A percentile compares a stretch with the other conserved stretches of the same genome.
Conservation (phyloP, 169 alveolate species). For the Babesia divergens region DNA sequence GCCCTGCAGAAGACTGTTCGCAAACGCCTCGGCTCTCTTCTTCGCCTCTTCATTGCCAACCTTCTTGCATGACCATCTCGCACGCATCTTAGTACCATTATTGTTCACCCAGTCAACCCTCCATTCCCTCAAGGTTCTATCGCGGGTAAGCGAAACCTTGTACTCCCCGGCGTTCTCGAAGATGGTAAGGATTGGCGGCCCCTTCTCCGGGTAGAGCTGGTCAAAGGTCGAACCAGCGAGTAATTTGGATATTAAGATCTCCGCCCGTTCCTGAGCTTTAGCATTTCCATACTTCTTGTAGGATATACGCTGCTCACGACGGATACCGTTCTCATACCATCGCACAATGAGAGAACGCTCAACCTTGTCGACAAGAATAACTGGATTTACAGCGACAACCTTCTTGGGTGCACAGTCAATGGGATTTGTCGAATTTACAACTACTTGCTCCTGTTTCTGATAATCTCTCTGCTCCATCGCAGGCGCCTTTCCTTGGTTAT, state of each 20-base stretch:
- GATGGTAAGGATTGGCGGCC: slow-evolving; percentile 75
- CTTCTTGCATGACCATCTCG: slow-evolving; percentile 80
- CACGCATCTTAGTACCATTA: slow-evolving; percentile 65
- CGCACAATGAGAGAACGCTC: slow-evolving; percentile 76
- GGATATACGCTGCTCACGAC: slow-evolving; percentile 75
- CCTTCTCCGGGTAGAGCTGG: slow-evolving; percentile 78
- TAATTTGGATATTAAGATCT: slow-evolving; percentile 66
- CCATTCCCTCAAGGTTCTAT: slow-evolving; percentile 74
- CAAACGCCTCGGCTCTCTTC: slow-evolving; percentile 74
- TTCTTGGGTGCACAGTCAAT: not conserved
- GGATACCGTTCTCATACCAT: slow-evolving; percentile 72
- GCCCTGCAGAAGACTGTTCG: slow-evolving; percentile 75
- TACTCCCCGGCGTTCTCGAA: slow-evolving; percentile 72
- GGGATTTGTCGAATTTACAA: not conserved
- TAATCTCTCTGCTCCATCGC: not conserved
- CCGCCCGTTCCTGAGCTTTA: slow-evolving; percentile 78
- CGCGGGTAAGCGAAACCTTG: slow-evolving; percentile 74
- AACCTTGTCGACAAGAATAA: slow-evolving; percentile 69
- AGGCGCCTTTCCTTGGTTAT: not conserved
- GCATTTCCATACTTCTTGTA: slow-evolving; percentile 79
- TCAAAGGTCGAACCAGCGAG: slow-evolving; percentile 75
- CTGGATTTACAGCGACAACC: slow-evolving; percentile 64
- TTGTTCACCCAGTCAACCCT: slow-evolving; percentile 75
- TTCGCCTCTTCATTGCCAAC: slow-evolving; percentile 79
- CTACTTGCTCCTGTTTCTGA: not conserved